Base-by-base conservation (phyloP, 352 stramenopile species). In the Discostella stelligera region DNA sequence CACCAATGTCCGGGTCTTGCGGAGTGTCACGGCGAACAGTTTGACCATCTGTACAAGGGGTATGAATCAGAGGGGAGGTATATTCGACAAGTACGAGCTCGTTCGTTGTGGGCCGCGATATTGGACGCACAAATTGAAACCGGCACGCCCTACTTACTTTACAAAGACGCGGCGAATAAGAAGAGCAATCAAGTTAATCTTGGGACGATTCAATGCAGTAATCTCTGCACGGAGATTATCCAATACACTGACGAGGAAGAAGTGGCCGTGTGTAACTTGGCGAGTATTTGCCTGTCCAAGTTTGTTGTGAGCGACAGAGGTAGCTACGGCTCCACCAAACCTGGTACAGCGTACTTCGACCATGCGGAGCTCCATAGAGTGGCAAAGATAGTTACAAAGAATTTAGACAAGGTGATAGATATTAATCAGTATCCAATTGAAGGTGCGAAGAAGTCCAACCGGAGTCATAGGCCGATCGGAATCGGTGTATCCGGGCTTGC, bases 181-280 rank as follows among this genome's bases (percentile, higher is more conserved):
- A 98, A 98, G 74, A 97, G 93, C 65, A 98, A 98, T 84, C 96
- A 98, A 83, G 86, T 98, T 78, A 98, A 98, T 85, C 83, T 98
- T 6, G 96, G 96, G 25, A 98, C 96, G 32, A 98, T 98, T 82
- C 95, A 96, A 69, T 97, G 93, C 37, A 97, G 91, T 65, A 98
- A 98, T 89, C 86, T 98, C 44, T 98, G 96, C 84, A 97, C 93
- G 21, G 96, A 98, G 82, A 96, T 98, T 72, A 96, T 98, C 80
- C 94, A 98, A 89, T 98, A 98, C 87, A 98, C 96, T 50, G 91
- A 93, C 55, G 81, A 92, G 30, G 95, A 98, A 67, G 96, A 98
- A 83, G 94, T 98, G 55, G 96, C 96, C 0, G 96, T 98, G 59
- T 98, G 96, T 86, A 98, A 98, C 85, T 81, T 98, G 25, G 96